Evolutionary conservation across 192 early-diverging fungal species (phyloP).

Genomic region (Coemansia sp.): DNA sequence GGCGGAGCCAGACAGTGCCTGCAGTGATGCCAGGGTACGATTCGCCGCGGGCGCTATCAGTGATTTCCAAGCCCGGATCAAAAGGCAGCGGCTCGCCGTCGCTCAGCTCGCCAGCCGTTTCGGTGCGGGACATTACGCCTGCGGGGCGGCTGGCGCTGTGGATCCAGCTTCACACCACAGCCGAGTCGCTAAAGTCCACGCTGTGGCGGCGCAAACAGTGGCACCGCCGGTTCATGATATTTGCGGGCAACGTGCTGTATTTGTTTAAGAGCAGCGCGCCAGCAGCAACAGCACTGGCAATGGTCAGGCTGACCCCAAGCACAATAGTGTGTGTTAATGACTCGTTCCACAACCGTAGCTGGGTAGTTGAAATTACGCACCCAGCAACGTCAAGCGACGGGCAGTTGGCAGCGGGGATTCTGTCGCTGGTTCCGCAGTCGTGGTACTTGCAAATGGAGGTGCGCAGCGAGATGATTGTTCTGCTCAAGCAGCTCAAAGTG

Average conservation of each 20-base stretch:
- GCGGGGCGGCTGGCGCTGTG: slow-evolving; percentile 50
- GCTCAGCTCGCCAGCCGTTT: slow-evolving; percentile 14
- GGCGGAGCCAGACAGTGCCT: neutral
- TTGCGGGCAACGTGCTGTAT: slow-evolving; percentile 50
- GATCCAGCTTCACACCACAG: slow-evolving; percentile 36
- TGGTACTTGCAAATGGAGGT: slow-evolving; percentile 51
- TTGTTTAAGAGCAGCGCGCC: slow-evolving; percentile 54
- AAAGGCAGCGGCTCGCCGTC: slow-evolving; percentile 17
- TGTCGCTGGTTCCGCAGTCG: slow-evolving; percentile 23
- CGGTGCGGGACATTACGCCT: slow-evolving; percentile 51
- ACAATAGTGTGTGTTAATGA: slow-evolving; percentile 54
- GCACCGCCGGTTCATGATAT: slow-evolving; percentile 51
- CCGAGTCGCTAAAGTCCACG: slow-evolving; percentile 19
- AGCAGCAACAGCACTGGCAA: slow-evolving; percentile 27
- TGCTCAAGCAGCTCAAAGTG: slow-evolving; percentile 54
- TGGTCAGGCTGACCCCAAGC: slow-evolving; percentile 27
- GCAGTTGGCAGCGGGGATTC: slow-evolving; percentile 5
- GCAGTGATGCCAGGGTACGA: slow-evolving; percentile 1
- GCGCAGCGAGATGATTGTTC: slow-evolving; percentile 48
- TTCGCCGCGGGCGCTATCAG: slow-evolving; percentile 15
- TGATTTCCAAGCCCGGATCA: slow-evolving; percentile 16
- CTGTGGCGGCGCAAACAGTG: slow-evolving; percentile 53
- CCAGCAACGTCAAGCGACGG: neutral
- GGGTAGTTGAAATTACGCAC: slow-evolving; percentile 52
- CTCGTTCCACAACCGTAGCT: slow-evolving; percentile 47